Evolutionary conservation across 2,329 filamentous ascomycete species (phyloP).

Genomic region (Colletotrichum graminicola): DNA sequence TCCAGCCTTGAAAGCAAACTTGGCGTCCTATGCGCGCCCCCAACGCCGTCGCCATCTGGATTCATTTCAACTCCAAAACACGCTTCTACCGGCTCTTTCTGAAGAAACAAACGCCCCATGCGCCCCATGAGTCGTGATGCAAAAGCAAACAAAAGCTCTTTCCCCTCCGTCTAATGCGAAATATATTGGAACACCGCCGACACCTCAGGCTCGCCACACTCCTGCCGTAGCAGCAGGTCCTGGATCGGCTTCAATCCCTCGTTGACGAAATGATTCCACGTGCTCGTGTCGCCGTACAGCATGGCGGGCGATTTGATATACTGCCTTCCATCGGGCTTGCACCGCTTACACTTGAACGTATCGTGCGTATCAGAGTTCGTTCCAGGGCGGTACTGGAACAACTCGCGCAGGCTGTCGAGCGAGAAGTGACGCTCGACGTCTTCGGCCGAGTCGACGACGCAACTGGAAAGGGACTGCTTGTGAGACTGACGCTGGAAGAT

Average conservation of each 20-base stretch:
- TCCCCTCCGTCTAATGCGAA: conserved; percentile 70
- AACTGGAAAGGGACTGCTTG: conserved; percentile 96
- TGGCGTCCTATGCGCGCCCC: neutral
- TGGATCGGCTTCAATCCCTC: conserved; percentile 85
- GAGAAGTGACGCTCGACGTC: conserved; percentile 98
- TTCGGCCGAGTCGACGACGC: conserved; percentile 95
- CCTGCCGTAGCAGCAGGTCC: conserved; percentile 89
- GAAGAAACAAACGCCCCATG: neutral
- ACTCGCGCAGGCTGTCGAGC: conserved; percentile 87
- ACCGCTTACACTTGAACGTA: conserved; percentile 98
- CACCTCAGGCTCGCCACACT: conserved; percentile 81
- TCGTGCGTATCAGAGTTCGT: conserved; percentile 96
- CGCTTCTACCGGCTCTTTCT: neutral
- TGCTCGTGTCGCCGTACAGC: conserved; percentile 97
- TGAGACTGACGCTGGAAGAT: conserved; percentile 99
- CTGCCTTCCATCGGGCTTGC: conserved; percentile 88
- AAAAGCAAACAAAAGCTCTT: conserved; percentile 8
- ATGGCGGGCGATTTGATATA: conserved; percentile 92
- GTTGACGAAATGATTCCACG: conserved; percentile 99
- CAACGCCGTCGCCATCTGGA: conserved; percentile 16
- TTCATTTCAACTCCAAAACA: conserved; percentile 4
- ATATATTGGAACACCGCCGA: conserved; percentile 99
- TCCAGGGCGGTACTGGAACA: conserved; percentile 90
- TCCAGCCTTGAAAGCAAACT: conserved; percentile 14
- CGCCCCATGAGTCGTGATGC: neutral